phyloP scores from a whole-genome alignment of 306 rosid genomes.

The Pyrus pyrifolia region DNA sequence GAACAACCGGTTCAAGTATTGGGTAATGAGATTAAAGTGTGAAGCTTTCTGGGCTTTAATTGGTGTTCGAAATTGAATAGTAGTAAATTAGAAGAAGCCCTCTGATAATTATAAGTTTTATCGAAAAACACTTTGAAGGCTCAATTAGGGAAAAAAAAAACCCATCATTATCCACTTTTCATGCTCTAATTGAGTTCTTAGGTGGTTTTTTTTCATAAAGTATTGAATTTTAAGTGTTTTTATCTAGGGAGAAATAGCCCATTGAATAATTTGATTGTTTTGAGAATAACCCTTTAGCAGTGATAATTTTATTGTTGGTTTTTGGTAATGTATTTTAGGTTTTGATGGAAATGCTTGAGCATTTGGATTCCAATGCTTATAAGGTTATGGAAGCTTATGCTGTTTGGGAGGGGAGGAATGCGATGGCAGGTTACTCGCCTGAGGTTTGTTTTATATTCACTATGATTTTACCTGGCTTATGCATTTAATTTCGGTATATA shows the following conservation, averaged over 20 bases:
- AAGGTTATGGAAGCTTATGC: constrained; percentile 47
- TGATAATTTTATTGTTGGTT: background rate
- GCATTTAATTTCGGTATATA: background rate
- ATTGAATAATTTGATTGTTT: constrained; percentile 2
- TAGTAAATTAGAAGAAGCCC: too few relatives aligned
- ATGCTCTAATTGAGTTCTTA: background rate
- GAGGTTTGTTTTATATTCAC: constrained; percentile 39
- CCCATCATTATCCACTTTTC: too few relatives aligned
- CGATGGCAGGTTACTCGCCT: constrained; percentile 34
- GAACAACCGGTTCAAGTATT: constrained; percentile 55
- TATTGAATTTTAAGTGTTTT: too few relatives aligned
- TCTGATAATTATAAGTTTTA: too few relatives aligned
- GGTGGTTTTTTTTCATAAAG: too few relatives aligned
- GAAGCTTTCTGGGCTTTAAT: background rate
- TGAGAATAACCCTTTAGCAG: background rate
- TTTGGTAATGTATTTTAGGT: constrained; percentile 25
- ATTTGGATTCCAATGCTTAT: constrained; percentile 19
- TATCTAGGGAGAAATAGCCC: too few relatives aligned
- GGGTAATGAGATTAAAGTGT: constrained; percentile 27
- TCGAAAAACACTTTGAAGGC: too few relatives aligned
- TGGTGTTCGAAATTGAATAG: background rate
- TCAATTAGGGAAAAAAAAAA: background rate
- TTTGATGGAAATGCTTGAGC: constrained; percentile 57
- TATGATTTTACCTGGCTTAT: background rate
- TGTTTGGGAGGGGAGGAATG: constrained; percentile 60